phyloP scores from a whole-genome alignment of 2,329 filamentous ascomycete genomes.

The Fusarium keratoplasticum region DNA sequence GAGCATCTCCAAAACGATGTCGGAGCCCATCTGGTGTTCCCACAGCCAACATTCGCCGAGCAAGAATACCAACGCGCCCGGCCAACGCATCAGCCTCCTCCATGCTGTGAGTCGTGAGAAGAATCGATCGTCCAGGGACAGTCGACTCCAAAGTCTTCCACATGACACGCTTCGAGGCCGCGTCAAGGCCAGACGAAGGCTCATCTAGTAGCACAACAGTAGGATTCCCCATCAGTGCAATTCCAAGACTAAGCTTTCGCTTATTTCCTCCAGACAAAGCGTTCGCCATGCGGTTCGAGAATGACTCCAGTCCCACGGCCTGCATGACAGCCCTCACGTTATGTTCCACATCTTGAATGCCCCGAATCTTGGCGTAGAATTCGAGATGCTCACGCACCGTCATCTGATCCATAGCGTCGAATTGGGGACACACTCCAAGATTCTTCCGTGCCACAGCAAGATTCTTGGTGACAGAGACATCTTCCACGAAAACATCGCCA shows the following conservation, averaged over 20 bases:
- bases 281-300: slow-evolving; percentile 78
- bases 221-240: slow-evolving; percentile 93
- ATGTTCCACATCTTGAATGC: slow-evolving; percentile 78
- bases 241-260: slow-evolving; percentile 88
- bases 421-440: slow-evolving; percentile 92
- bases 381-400: slow-evolving; percentile 86
- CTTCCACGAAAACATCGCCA: slow-evolving; percentile 86
- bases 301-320: slow-evolving; percentile 81
- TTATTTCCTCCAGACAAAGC: slow-evolving; percentile 92
- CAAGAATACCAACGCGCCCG: slow-evolving; percentile 85
- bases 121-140: slow-evolving; percentile 80
- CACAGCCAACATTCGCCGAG: slow-evolving; percentile 84
- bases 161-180: slow-evolving; percentile 91
- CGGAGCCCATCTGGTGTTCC: slow-evolving; percentile 81
- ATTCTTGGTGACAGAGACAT: slow-evolving; percentile 77
- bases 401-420: slow-evolving; percentile 90
- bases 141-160: slow-evolving; percentile 85
- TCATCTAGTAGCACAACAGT: slow-evolving; percentile 90
- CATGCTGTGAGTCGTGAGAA: slow-evolving; percentile 95
- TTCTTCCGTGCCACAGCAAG: slow-evolving; percentile 79
- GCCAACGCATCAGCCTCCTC: slow-evolving; percentile 94
- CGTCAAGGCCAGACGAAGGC: slow-evolving; percentile 89
- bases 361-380: slow-evolving; percentile 89
- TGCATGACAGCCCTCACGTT: slow-evolving; percentile 84
- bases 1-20: slow-evolving; percentile 78